phyloP scores from a whole-genome alignment of 345 rosid genomes.

The Eutrema heterophyllum region DNA sequence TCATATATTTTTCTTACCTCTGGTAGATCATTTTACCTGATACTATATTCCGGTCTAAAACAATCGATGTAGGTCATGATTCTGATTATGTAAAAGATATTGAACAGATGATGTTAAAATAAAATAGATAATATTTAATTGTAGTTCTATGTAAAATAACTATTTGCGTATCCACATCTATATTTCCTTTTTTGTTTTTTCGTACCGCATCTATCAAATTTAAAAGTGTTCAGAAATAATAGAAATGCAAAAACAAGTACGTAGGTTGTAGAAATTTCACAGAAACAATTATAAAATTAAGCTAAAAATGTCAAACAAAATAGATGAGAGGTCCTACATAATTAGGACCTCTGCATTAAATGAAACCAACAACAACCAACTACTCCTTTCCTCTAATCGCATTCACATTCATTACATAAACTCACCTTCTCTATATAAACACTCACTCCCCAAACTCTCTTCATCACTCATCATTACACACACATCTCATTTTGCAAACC shows the following conservation, averaged over 20 bases:
- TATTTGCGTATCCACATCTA: background rate
- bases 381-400: background rate
- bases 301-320: background rate
- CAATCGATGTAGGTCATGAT: background rate
- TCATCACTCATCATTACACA: background rate
- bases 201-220: background rate
- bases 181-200: background rate
- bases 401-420: background rate
- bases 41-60: background rate
- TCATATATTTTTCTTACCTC: background rate
- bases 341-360: slow-evolving; percentile 10
- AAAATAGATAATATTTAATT: background rate
- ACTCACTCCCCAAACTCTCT: background rate
- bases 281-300: background rate
- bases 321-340: background rate
- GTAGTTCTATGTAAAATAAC: background rate
- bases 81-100: background rate
- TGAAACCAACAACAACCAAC: slow-evolving; percentile 19
- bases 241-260: background rate
- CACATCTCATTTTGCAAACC: background rate
- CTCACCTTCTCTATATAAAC: slow-evolving; percentile 9
- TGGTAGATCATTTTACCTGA: background rate
- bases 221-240: background rate
- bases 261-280: background rate
- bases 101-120: background rate